Base-by-base conservation (phyloP, 2,329 filamentous ascomycete species). In the Neonectria hederae region DNA sequence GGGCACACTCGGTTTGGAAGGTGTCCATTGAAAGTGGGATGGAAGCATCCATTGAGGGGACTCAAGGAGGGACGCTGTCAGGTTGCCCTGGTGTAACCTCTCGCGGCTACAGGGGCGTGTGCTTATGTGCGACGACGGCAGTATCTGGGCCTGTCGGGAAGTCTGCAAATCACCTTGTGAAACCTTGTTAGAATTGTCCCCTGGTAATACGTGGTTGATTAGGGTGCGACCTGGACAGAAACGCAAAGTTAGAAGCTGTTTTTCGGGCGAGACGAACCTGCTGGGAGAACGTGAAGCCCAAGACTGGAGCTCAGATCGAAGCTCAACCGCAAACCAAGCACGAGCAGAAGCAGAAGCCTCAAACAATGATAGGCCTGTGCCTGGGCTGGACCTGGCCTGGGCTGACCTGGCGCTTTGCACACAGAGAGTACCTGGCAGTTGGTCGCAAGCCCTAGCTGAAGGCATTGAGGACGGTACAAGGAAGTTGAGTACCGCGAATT, bases 1-100 rank as follows among this genome's bases (percentile, higher is more conserved):
- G 45, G 35, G 9, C 35, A 43, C n/a, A 26, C 42, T 43, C 28
- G 35, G 14, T 19, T 49, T 24, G 24, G 42, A 26, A 54, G 17
- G 48, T 19, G 61, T 63, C 49, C 55, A 63, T 59, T 43, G 61
- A 51, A 54, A 59, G 49, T 59, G 55, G 49, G 26, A 49, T 48
- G 32, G 48, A 59, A 35, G 45, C 42, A 42, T 19, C 38, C 48
- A 61, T 61, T 48, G 61, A 58, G 54, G 55, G 54, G 42, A 26
- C 24, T 35, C 32, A 17, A 19, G 38, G 38, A 42, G 38, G 38
- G 40, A 51, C 26, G 61, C 61, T 59, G 55, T 59, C 55, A 63
- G 43, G 61, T 43, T 51, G 55, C 49, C 54, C 32, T 54, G 32
- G 61, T 59, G 55, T 55, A 59, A 59, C 55, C 61, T 63, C 19